phyloP scores from a whole-genome alignment of 768 basidiomycete species.

The Fomitopsis pulvina region DNA sequence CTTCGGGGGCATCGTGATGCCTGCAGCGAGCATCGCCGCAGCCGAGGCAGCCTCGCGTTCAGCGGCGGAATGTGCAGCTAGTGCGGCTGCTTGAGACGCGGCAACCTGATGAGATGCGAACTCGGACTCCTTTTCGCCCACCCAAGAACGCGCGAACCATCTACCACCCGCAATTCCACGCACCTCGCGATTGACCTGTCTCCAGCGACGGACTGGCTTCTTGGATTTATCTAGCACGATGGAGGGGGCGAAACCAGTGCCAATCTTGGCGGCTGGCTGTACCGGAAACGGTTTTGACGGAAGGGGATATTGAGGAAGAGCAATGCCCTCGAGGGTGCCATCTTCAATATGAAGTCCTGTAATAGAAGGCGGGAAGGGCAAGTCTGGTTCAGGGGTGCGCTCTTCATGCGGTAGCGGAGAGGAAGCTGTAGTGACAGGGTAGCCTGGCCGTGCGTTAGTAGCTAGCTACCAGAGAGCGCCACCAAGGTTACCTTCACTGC shows the following conservation, averaged over 20 bases:
- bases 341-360: conserved; percentile 28
- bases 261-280: conserved; percentile 71
- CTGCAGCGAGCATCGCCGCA: conserved; percentile 8
- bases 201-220: conserved; percentile 65
- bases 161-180: conserved; percentile 79
- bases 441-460: conserved; percentile 31
- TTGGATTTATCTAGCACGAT: conserved; percentile 60
- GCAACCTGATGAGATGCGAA: conserved; percentile 31
- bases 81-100: conserved; percentile 12
- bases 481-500: conserved; percentile 50
- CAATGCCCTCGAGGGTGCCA: conserved; percentile 45
- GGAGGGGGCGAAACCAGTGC: conserved; percentile 61
- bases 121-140: conserved; percentile 77
- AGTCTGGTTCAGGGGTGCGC: conserved; percentile 23
- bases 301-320: conserved; percentile 70
- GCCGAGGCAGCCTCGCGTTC: conserved; percentile 5
- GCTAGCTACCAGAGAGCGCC: conserved; percentile 5
- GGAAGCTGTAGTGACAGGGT: conserved; percentile 66
- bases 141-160: conserved; percentile 77
- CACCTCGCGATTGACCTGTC: conserved; percentile 67
- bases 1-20: conserved; percentile 14
- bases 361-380: conserved; percentile 9
- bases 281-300: conserved; percentile 83
- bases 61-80: conserved; percentile 9
- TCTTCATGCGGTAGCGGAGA: conserved; percentile 55